Evolutionary conservation across 2,329 filamentous ascomycete species (phyloP), one percentile per base, ranked within the genome.

Genomic region (Acarospora socialis): DNA sequence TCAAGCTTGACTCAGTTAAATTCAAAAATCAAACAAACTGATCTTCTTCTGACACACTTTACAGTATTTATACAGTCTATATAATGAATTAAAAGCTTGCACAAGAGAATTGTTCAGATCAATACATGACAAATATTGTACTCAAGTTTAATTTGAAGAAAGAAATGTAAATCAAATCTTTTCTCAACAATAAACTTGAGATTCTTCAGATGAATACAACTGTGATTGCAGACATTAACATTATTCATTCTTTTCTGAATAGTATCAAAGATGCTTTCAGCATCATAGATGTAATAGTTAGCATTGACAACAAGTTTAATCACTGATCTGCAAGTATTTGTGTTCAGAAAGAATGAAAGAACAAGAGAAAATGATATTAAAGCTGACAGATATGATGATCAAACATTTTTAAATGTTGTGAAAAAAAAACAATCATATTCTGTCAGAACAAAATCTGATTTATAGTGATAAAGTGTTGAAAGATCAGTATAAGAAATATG

Each of bases 191-290:
- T 1, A 22, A 21, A 26, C 33, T 37, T n/a, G 28, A 33, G 21
- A 28, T 38, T 5, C 15, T 43, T 7, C 8, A 12, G 3, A 21
- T 32, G n/a, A 32, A 28, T 1, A 28, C 46, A 6, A 57, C 55
- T 0, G 52, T 63, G 35, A 38, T 62, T 5, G 38, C 62, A 5
- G 59, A 59, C 0, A 53, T 53, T 1, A 61, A 66, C 37, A 53
- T 62, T 1, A 56, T 54, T 0, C 61, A 66, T 38, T 55, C 60
- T 0, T 43, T 43, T 2, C 18, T 33, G 1, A 42, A 37, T 1
- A 33, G 45, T 3, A 13, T 47, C 1, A 5, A 19, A 2, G 45
- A 44, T 7, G 45, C 43, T 0, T 58, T 58, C 0, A 60, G 55
- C 0, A 52, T 63, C 9, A 56, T 59, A 2, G 50, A 50, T 3